Base-by-base conservation (phyloP, 805 yeast genomes). In the Saccharomycopsis amapae region DNA sequence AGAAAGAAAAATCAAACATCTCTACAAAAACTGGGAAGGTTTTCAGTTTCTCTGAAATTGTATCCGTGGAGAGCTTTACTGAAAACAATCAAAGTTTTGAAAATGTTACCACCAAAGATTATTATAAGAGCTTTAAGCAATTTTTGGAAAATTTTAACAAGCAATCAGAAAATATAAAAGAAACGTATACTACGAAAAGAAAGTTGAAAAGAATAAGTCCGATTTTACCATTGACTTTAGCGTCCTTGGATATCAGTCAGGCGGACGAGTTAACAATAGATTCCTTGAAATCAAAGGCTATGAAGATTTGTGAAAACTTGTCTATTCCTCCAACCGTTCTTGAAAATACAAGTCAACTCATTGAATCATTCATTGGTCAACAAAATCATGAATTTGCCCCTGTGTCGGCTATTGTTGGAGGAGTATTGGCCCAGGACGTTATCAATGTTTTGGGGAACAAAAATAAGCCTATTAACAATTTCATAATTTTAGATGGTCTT, bases 391-490 rank as follows among this genome's bases (percentile, higher is more conserved):
- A 88, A 57, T 76, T 84, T 53, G 73, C 87, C 9, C 96, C 97
- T 1, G 80, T 81, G 0, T 78, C 93, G 3, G 94, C 97, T 0
- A 75, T 93, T 1, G 55, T 90, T 5, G 98, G 97, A 4, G 98
- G 97, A 1, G 73, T 86, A 1, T 63, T 90, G 20, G 84, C 95
- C 2, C 98, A 93, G 63, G 96, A 89, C 60, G 81, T 87, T 12
- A 83, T 93, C 38, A 93, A 93, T 64, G 78, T 73, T 45, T 62
- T 90, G 43, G 82, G 93, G 36, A 75, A 76, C 54, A 77, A 80
- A 54, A 88, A 85, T 55, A 71, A 79, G 35, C 95, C 97, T 2
- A 69, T 89, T 32, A 89, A 87, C 59, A 93, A 93, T 59, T 69
- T 85, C 43, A 69, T 85, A 53, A 64, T 90, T 1, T 69, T 89